Conservation (phyloP, 2,329 filamentous ascomycete genomes). For the Lecanoromycetidae sp. region DNA sequence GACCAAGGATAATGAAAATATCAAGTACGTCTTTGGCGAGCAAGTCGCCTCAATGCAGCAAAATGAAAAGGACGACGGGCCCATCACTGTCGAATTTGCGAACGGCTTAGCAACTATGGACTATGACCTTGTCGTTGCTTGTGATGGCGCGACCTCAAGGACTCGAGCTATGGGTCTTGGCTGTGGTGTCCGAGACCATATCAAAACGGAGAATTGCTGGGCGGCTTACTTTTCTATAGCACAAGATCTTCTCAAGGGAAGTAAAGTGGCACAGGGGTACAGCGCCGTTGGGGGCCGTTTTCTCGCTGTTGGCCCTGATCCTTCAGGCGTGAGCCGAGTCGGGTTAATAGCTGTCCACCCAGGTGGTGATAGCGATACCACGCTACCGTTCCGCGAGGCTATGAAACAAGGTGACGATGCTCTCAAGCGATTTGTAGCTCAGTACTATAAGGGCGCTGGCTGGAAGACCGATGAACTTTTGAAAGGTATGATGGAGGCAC, state of each 20-base stretch:
- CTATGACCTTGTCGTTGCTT: constrained; percentile 40
- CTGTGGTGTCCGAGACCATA: constrained; percentile 12
- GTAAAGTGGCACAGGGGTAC: constrained; percentile 28
- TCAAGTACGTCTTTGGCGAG: constrained; percentile 17
- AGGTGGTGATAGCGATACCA: constrained; percentile 21
- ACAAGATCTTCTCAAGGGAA: constrained; percentile 26
- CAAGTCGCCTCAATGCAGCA: constrained; percentile 15
- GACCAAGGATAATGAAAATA: constrained; percentile 17
- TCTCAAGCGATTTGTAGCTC: constrained; percentile 25
- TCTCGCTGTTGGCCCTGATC: constrained; percentile 21
- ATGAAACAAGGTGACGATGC: constrained; percentile 26
- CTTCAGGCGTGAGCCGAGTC: constrained; percentile 14
- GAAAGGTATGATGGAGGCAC: constrained; percentile 22
- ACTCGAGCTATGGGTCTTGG: constrained; percentile 33
- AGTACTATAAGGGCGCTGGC: constrained; percentile 17
- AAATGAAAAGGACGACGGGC: constrained; percentile 21
- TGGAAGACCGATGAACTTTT: constrained; percentile 19
- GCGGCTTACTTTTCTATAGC: constrained; percentile 18
- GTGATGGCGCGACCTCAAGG: constrained; percentile 37
- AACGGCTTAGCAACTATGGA: constrained; percentile 22
- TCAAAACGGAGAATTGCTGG: constrained; percentile 15
- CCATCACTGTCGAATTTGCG: constrained; percentile 20
- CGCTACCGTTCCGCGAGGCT: constrained; percentile 31
- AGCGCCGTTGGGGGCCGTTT: constrained; percentile 31
- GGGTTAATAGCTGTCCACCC: constrained; percentile 23